Evolutionary conservation across 345 rosid species (phyloP).

Genomic region (Brassica incana): DNA sequence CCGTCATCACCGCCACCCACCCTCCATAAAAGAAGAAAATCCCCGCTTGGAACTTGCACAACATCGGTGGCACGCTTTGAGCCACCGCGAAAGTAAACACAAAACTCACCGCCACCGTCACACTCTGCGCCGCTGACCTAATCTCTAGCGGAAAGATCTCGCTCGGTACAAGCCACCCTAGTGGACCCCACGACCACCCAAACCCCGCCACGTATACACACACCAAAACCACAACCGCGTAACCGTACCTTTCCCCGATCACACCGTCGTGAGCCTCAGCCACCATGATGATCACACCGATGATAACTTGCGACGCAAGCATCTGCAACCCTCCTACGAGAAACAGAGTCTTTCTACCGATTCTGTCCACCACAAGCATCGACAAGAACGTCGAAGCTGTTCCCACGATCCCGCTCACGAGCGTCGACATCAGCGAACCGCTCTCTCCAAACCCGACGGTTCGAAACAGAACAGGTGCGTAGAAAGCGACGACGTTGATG

Average conservation of each 20-base stretch:
- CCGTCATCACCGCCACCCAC: slow-evolving; percentile 62
- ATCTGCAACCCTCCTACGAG: slow-evolving; percentile 59
- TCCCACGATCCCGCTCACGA: slow-evolving; percentile 54
- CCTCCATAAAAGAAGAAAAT: slow-evolving; percentile 67
- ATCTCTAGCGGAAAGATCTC: slow-evolving; percentile 66
- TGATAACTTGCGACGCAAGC: slow-evolving; percentile 53
- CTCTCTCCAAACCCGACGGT: slow-evolving; percentile 69
- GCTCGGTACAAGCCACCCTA: slow-evolving; percentile 69
- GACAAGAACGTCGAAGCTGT: slow-evolving; percentile 47
- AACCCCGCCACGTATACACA: slow-evolving; percentile 65
- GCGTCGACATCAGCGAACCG: slow-evolving; percentile 56
- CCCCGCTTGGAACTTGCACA: slow-evolving; percentile 55
- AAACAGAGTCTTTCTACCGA: slow-evolving; percentile 57
- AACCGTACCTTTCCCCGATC: slow-evolving; percentile 43
- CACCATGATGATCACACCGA: slow-evolving; percentile 49
- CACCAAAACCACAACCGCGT: slow-evolving; percentile 43
- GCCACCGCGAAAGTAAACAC: slow-evolving; percentile 58
- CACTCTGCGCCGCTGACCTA: slow-evolving; percentile 61
- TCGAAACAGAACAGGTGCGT: slow-evolving; percentile 68
- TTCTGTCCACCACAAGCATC: slow-evolving; percentile 58
- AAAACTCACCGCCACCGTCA: slow-evolving; percentile 62
- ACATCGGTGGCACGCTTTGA: slow-evolving; percentile 54
- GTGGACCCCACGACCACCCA: slow-evolving; percentile 70
- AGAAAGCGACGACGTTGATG: slow-evolving; percentile 64
- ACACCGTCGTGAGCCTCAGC: slow-evolving; percentile 53